A percentile compares a stretch with the other conserved stretches of the same genome.
These are phyloP conservation scores for Thoreauomyces humboldtii DNA, from an alignment of 192 early-diverging fungal genomes.

Conservation along the genomic window DNA sequence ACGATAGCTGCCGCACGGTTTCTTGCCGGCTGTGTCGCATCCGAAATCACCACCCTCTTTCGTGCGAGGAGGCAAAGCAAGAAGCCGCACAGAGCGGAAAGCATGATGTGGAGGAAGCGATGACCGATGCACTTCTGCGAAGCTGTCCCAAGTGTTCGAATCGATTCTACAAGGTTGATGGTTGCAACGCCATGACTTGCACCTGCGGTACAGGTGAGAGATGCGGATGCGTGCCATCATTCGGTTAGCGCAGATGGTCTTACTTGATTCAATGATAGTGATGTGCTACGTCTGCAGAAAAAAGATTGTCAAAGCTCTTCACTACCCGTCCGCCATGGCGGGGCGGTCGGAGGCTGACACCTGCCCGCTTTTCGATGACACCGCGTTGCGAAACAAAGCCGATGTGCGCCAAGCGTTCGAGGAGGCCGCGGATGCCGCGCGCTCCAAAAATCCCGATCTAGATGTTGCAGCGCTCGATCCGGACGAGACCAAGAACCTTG, in stretches of 20 bases:
- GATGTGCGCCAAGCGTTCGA: conserved; percentile 49
- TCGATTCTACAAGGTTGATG: conserved; percentile 41
- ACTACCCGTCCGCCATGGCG: not conserved
- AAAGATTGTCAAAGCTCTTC: conserved; percentile 41
- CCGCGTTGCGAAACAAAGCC: conserved; percentile 36
- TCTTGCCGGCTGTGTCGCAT: conserved; percentile 49
- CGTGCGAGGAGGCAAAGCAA: conserved; percentile 43
- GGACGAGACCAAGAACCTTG: too few relatives aligned
- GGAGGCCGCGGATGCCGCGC: too few relatives aligned
- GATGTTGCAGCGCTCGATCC: too few relatives aligned
- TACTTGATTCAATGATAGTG: conserved; percentile 10
- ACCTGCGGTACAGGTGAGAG: conserved; percentile 31
- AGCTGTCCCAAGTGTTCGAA: conserved; percentile 52
- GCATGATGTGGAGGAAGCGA: conserved; percentile 54
- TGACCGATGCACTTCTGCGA: conserved; percentile 55
- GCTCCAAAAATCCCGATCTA: too few relatives aligned
- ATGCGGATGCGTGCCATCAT: not conserved
- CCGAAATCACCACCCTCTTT: conserved; percentile 50
- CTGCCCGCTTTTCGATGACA: conserved; percentile 53
- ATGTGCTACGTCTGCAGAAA: conserved; percentile 50
- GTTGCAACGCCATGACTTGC: conserved; percentile 63
- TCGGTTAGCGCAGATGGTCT: not conserved
- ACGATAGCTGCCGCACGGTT: conserved; percentile 41
- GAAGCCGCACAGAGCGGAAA: conserved; percentile 43
- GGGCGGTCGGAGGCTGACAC: conserved; percentile 16